Base-by-base conservation (phyloP, 345 rosid genomes). In the Boechera divaricarpa region DNA sequence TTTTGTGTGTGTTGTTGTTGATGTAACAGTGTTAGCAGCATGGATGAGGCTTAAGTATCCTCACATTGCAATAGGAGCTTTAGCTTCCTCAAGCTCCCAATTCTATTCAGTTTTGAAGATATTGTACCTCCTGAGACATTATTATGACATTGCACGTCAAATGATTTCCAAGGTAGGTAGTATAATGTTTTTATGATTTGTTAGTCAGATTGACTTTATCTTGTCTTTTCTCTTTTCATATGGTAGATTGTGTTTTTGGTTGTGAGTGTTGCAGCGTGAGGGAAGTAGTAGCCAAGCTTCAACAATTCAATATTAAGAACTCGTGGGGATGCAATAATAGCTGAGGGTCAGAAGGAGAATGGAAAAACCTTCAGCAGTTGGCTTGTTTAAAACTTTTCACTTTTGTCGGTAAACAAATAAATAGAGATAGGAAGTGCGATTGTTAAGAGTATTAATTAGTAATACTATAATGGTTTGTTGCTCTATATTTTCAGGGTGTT, bases 11-110 rank as follows among this genome's bases (percentile, higher is more conserved):
- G 32, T 62, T 70, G 53, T 55, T 70, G 48, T n/a, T 60, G 41
- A 67, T 80, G 70, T 33, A 75, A 75, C 85, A 94, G 97, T 94
- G 98, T 79, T 94, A 63, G 98, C 98, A 2, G 91, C 97, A 67
- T 94, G 97, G 98, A 94, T 94, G 98, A 87, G 97, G 84, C 82
- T 94, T 7, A 94, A 94, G 82, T 94, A 94, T 84, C 97, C 97
- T 47, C 98, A 94, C 63, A 77, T 94, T 70, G 89, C 97, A 0
- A 79, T 92, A 36, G 98, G 97, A 59, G 97, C 97, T 10, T 90
- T 94, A 64, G 97, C 97, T 83, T 88, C 98, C 4, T 94, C 97
- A 0, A 0, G 97, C 98, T 4, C 97, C 97, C 98, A 0, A 90
- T 94, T 82, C 97, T 94, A n/a, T n/a, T 81, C 95, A 94, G 72